Evolutionary conservation across 371 early-diverging fungal genomes (phyloP).

Genomic region (Haplosporangium sp.): DNA sequence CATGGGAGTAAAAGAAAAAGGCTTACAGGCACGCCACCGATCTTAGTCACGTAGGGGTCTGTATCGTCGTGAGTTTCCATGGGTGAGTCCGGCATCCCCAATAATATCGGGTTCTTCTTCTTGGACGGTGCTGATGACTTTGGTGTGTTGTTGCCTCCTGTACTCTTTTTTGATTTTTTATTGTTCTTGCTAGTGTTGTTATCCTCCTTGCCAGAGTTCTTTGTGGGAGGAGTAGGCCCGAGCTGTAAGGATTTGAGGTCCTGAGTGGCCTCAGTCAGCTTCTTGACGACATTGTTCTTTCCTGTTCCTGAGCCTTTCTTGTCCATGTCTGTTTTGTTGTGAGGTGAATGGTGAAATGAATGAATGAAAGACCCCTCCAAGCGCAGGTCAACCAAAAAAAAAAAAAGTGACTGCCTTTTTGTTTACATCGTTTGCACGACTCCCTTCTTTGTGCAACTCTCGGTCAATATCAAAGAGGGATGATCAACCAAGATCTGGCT

Average conservation of each 20-base stretch:
- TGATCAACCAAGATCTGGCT: too few relatives aligned
- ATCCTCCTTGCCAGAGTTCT: slow-evolving; percentile 4
- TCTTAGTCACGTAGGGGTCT: slow-evolving; percentile 75
- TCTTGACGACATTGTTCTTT: slow-evolving; percentile 8
- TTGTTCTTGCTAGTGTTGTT: slow-evolving; percentile 6
- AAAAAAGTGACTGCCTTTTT: neutral
- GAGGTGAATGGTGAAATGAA: neutral
- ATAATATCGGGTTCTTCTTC: slow-evolving; percentile 55
- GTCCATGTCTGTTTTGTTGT: neutral
- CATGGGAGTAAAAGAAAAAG: too few relatives aligned
- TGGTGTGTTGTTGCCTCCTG: slow-evolving; percentile 12
- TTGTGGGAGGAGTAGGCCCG: neutral
- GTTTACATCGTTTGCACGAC: neutral
- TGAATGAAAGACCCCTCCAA: neutral
- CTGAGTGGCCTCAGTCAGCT: slow-evolving; percentile 5
- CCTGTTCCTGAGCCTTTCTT: slow-evolving; percentile 2
- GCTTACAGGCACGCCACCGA: slow-evolving; percentile 79
- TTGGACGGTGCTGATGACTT: slow-evolving; percentile 19
- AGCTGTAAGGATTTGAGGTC: slow-evolving; percentile 23
- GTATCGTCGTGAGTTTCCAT: slow-evolving; percentile 60
- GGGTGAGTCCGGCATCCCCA: slow-evolving; percentile 76
- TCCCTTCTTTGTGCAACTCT: too few relatives aligned
- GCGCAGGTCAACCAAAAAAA: slow-evolving; percentile 2
- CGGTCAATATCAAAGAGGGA: too few relatives aligned
- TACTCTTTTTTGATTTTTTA: slow-evolving; percentile 37